These are phyloP conservation scores for Xerocomus cyaneibrunnescens DNA, from an alignment of 1,284 basidiomycete species.

Conservation along the genomic window DNA sequence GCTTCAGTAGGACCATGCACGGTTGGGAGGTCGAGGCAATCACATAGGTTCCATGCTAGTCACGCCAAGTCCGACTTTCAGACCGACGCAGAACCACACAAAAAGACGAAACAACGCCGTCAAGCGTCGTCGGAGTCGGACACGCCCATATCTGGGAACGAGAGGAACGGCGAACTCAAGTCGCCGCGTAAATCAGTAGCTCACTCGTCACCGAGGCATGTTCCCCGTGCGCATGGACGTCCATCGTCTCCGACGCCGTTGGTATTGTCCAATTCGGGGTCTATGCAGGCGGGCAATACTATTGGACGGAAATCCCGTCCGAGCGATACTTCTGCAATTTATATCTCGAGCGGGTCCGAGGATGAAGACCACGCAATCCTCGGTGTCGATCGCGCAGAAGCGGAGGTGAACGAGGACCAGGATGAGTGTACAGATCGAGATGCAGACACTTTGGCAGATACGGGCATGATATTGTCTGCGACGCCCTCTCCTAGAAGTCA, in stretches of 20 bases:
- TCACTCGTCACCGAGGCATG: slow-evolving; percentile 30
- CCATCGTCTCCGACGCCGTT: slow-evolving; percentile 18
- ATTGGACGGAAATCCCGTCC: slow-evolving; percentile 4
- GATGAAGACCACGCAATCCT: slow-evolving; percentile 8
- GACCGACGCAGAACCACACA: neutral
- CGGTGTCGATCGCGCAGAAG: neutral
- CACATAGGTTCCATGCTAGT: slow-evolving; percentile 6
- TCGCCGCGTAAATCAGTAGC: slow-evolving; percentile 31
- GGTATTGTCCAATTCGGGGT: neutral
- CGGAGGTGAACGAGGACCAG: neutral
- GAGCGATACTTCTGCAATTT: slow-evolving; percentile 26
- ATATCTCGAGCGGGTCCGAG: slow-evolving; percentile 36
- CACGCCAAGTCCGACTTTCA: slow-evolving; percentile 6
- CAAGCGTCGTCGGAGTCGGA: slow-evolving; percentile 8
- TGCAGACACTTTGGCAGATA: slow-evolving; percentile 18
- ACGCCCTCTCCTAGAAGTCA: slow-evolving; percentile 17
- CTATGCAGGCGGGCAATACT: neutral
- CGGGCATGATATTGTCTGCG: slow-evolving; percentile 28
- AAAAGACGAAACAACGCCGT: slow-evolving; percentile 6
- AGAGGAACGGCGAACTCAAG: slow-evolving; percentile 16
- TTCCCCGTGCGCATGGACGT: neutral
- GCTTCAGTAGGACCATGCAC: neutral
- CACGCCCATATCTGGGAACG: slow-evolving; percentile 2
- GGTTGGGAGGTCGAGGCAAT: neutral
- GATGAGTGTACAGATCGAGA: slow-evolving; percentile 10